Percentiles rank a stretch among this genome's conserved stretches.
Conservation (phyloP, 768 basidiomycete species). For the Hericium rajendrae region DNA sequence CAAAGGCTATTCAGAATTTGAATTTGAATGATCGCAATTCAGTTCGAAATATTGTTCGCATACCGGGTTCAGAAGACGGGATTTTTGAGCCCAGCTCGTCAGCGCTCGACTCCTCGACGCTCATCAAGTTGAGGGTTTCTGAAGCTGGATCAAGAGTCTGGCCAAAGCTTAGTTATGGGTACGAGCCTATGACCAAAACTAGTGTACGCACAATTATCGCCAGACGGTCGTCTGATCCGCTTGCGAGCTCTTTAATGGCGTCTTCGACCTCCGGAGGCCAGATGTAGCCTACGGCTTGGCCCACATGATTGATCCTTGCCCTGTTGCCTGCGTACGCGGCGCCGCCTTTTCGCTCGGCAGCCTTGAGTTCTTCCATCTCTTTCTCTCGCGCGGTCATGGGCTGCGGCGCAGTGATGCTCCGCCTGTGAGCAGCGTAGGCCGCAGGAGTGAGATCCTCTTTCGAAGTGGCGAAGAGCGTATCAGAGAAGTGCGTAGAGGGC, state of each 20-base stretch:
- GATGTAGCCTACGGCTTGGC: slow-evolving; percentile 48
- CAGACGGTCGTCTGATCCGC: slow-evolving; percentile 38
- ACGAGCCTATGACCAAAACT: neutral
- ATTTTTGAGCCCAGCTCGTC: slow-evolving; percentile 39
- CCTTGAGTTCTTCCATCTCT: slow-evolving; percentile 68
- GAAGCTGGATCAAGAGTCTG: slow-evolving; percentile 60
- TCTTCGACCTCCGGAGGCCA: slow-evolving; percentile 62
- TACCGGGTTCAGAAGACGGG: slow-evolving; percentile 50
- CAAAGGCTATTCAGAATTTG: slow-evolving; percentile 31
- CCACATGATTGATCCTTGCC: slow-evolving; percentile 45
- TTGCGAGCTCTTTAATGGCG: slow-evolving; percentile 50
- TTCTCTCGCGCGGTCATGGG: slow-evolving; percentile 78
- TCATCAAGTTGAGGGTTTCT: slow-evolving; percentile 47
- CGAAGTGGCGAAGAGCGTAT: slow-evolving; percentile 70
- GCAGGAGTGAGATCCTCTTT: slow-evolving; percentile 56
- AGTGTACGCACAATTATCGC: slow-evolving; percentile 49
- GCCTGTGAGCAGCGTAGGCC: slow-evolving; percentile 66
- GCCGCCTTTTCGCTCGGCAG: slow-evolving; percentile 57
- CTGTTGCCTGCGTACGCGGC: slow-evolving; percentile 49
- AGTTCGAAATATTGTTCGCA: slow-evolving; percentile 1
- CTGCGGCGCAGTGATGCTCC: slow-evolving; percentile 63
- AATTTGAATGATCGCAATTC: slow-evolving; percentile 3
- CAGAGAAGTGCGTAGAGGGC: slow-evolving; percentile 62
- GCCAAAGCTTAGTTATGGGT: neutral
- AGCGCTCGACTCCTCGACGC: slow-evolving; percentile 29